Base-by-base conservation (phyloP, 352 stramenopile genomes). In the Hyphochytrium catenoides region DNA sequence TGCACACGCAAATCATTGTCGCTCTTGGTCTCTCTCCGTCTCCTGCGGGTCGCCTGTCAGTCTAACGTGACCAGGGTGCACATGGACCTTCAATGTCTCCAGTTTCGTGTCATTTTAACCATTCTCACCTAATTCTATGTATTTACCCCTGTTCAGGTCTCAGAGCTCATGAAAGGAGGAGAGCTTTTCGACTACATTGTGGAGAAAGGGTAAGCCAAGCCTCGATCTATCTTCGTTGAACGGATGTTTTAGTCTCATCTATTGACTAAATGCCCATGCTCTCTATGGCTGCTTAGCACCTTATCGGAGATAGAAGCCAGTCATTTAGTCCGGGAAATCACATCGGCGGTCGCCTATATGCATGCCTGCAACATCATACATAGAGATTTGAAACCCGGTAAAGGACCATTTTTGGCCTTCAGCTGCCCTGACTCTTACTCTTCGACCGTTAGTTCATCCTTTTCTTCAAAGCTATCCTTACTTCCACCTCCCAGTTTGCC, bases 171-270 rank as follows among this genome's bases (percentile, higher is more conserved):
- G 58, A 40, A 62, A 18, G 74, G 74, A 4, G 74, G 74, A 6
- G 74, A 90, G 39, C 46, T 90, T 18, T 87, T 90, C 43, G 72
- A 90, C 43, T 84, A 84, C 48, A 62, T 90, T 24, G 68, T 90
- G 8, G 63, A 86, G 34, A 84, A 74, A 57, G 70, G 70, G 60
- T 73, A 36, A 15, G 27, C n/a, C n/a, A n/a, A n/a, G n/a, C n/a
- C n/a, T n/a, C n/a, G n/a, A n/a, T n/a, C n/a, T n/a, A n/a, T 16
- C 1, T 17, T 18, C n/a, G 6, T 17, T 8, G 24, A 16, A 12
- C n/a, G 11, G 9, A 32, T 24, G 3, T 22, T 15, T 1, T 23
- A 11, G 8, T 44, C 20, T 23, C 1, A 8, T 25, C 21, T 22
- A 6, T 28, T 34, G 20, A 38, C n/a, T 23, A 11, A 15, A 43